Percentiles rank a stretch among this genome's conserved stretches.
These are phyloP conservation scores for Coemansia sp. DNA, from an alignment of 371 early-diverging fungal species.

Conservation along the genomic window DNA sequence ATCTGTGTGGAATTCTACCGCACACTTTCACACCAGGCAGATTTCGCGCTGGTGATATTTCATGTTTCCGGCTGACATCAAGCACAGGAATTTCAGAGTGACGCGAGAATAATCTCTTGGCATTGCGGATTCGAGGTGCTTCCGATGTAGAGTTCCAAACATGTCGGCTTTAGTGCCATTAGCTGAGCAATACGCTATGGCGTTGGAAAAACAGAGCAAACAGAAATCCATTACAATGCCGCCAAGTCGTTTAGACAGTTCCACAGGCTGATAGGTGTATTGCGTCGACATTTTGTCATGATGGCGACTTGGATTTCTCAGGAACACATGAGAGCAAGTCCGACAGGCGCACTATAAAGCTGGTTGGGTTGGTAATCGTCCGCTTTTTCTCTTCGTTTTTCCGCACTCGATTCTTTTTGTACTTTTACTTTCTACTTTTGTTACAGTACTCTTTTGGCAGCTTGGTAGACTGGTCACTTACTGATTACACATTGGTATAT, in stretches of 20 bases:
- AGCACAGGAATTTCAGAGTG: neutral
- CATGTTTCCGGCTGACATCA: neutral
- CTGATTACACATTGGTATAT: neutral
- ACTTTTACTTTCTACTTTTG: neutral
- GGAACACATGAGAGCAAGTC: neutral
- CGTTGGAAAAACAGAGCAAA: no score
- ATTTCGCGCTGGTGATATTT: neutral
- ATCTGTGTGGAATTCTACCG: neutral
- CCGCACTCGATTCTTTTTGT: neutral
- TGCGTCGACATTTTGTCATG: no score
- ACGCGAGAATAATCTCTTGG: slow-evolving; percentile 2
- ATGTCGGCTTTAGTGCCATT: neutral
- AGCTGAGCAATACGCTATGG: neutral
- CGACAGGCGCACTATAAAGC: neutral
- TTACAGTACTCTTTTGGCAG: neutral
- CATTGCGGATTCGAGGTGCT: neutral
- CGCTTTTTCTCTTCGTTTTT: slow-evolving; percentile 3
- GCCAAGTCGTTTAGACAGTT: neutral
- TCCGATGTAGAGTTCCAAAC: neutral
- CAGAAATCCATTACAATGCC: neutral
- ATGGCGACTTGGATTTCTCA: neutral
- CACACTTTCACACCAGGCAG: neutral
- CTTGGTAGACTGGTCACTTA: neutral
- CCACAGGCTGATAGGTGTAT: neutral
- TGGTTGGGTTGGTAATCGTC: slow-evolving; percentile 1